Base-by-base conservation (phyloP, 345 rosid genomes). In the Bretschneidera sinensis region DNA sequence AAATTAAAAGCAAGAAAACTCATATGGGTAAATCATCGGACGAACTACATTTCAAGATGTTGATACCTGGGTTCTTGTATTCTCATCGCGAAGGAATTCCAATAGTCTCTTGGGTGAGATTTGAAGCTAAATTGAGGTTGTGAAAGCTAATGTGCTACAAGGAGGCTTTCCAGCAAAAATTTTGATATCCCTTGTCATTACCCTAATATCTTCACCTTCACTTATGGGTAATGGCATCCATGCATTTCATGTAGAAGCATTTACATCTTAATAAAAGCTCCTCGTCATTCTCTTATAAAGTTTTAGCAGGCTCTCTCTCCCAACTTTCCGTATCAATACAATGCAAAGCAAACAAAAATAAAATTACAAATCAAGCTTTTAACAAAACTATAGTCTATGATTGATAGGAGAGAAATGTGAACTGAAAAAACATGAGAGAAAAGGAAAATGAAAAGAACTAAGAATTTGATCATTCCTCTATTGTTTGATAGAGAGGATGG, bases 11-110 rank as follows among this genome's bases (percentile, higher is more conserved):
- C 17, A 21, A 10, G 7, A 35, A 35, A n/a, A n/a, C n/a, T n/a
- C n/a, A n/a, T n/a, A n/a, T n/a, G n/a, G n/a, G n/a, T n/a, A n/a
- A n/a, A n/a, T n/a, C n/a, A n/a, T n/a, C n/a, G n/a, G n/a, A n/a
- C n/a, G n/a, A n/a, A n/a, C n/a, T n/a, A n/a, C n/a, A n/a, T n/a
- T n/a, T n/a, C n/a, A n/a, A n/a, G n/a, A n/a, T n/a, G n/a, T n/a
- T n/a, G n/a, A n/a, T n/a, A 82, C 88, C 88, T 79, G 49, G 57
- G n/a, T 33, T 60, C 84, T 63, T n/a, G 53, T 45, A 9, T 20
- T 21, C 5, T 13, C 68, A 2, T 66, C 20, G 0, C 67, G 58
- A 35, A 81, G 78, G 48, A 80, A 69, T 56, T 75, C 35, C 31
- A 77, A 77, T 7, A 77, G 50, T 25, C 28, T 54, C 34, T 39